Percentiles rank a stretch among this genome's conserved stretches.
phyloP scores from a whole-genome alignment of 495 filamentous ascomycete species.

The Amorphotheca resinae region DNA sequence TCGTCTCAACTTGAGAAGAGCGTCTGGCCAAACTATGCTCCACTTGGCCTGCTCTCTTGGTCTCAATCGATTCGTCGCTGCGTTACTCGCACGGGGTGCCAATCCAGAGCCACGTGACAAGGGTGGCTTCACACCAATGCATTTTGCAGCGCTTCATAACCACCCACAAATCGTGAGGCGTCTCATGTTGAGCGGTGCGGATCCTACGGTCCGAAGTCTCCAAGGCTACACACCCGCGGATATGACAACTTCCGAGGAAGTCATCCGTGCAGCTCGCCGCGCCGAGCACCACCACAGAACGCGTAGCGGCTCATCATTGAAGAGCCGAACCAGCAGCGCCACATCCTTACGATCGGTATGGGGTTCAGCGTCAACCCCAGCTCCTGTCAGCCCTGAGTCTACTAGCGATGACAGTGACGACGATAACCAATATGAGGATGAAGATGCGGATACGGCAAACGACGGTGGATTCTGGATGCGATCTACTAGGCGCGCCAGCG shows the following conservation, averaged over 20 bases:
- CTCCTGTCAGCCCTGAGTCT: constrained; percentile 28
- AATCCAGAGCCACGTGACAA: constrained; percentile 63
- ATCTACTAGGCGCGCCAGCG: constrained; percentile 28
- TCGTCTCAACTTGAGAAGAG: constrained; percentile 47
- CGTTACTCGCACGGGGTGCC: constrained; percentile 67
- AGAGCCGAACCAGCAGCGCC: constrained; percentile 54
- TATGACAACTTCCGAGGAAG: constrained; percentile 52
- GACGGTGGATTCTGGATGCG: constrained; percentile 28
- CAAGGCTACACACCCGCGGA: constrained; percentile 63
- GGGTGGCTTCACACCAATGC: constrained; percentile 73
- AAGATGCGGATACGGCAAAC: constrained; percentile 24
- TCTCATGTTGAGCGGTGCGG: constrained; percentile 60
- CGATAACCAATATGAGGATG: constrained; percentile 26
- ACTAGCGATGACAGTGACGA: constrained; percentile 28
- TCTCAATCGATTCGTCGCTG: constrained; percentile 64
- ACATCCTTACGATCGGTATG: constrained; percentile 52
- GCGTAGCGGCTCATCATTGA: constrained; percentile 31
- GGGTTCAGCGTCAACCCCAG: constrained; percentile 35
- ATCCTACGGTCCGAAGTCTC: constrained; percentile 55
- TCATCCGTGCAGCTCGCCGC: constrained; percentile 35
- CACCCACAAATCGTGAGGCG: constrained; percentile 64
- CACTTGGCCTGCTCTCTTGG: constrained; percentile 71
- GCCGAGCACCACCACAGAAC: constrained; percentile 47
- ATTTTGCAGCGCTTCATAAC: constrained; percentile 68
- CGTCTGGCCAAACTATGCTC: constrained; percentile 68